Conservation (phyloP, 768 basidiomycete genomes). For the Rickenella mellea region DNA sequence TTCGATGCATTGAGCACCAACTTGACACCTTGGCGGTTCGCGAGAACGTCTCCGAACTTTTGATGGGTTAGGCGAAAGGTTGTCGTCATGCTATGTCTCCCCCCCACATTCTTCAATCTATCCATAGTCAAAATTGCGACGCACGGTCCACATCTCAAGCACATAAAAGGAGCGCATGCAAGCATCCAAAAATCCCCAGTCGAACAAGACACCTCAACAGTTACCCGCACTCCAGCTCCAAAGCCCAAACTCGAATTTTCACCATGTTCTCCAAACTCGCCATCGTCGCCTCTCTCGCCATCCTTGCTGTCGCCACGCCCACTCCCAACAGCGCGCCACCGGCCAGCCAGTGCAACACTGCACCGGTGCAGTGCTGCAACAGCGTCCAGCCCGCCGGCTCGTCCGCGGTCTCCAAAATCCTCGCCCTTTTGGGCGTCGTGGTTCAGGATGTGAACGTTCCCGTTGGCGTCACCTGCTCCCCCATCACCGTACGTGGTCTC, state of each 20-base stretch:
- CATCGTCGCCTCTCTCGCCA: not conserved
- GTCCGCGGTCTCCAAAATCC: not conserved
- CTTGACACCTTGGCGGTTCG: no score
- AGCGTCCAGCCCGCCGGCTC: constrained; percentile 3
- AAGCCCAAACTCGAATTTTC: not conserved
- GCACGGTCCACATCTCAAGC: no score
- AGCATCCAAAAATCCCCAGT: no score
- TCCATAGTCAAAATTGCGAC: no score
- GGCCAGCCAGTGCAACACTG: constrained; percentile 12
- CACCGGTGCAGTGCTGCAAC: constrained; percentile 14
- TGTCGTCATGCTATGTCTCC: no score
- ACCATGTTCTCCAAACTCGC: not conserved
- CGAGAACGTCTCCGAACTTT: no score
- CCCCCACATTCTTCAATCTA: no score
- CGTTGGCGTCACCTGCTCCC: constrained; percentile 12
- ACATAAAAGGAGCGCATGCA: no score
- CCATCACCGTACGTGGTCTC: constrained; percentile 8
- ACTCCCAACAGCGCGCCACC: not conserved
- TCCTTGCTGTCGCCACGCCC: not conserved
- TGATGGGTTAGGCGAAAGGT: no score
- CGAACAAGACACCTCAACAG: not conserved
- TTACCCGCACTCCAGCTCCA: no score
- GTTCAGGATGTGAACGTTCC: constrained; percentile 10
- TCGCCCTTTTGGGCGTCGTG: constrained; percentile 6
- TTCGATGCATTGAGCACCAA: no score